A percentile compares a stretch with the other conserved stretches of the same genome.
These are phyloP conservation scores for Cordyceps militaris DNA, from an alignment of 2,329 filamentous ascomycete species.

Conservation along the genomic window DNA sequence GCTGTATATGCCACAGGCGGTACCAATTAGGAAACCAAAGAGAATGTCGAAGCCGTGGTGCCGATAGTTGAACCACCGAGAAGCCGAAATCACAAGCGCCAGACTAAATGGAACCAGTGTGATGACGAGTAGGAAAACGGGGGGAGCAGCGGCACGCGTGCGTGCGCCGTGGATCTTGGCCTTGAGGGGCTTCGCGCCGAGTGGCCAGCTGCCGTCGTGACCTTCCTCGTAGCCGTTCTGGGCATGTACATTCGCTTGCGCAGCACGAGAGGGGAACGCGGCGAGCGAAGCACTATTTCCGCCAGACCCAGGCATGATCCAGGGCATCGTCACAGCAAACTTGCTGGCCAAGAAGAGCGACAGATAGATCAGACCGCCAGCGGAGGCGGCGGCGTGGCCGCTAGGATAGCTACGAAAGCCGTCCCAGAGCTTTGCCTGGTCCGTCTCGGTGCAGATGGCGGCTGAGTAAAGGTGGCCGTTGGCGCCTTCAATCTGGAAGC, in stretches of 20 bases:
- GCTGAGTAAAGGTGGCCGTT: conserved; percentile 66
- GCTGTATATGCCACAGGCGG: conserved; percentile 61
- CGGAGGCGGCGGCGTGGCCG: conserved; percentile 57
- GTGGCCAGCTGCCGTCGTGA: conserved; percentile 19
- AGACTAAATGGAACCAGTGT: conserved; percentile 64
- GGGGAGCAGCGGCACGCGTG: conserved; percentile 72
- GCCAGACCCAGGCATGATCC: conserved; percentile 46
- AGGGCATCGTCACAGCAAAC: conserved; percentile 67
- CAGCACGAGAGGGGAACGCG: conserved; percentile 64
- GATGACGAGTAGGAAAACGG: conserved; percentile 66
- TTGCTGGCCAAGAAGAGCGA: conserved; percentile 82
- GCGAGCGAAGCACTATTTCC: conserved; percentile 45
- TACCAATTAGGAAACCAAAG: conserved; percentile 74
- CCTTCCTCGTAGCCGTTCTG: conserved; percentile 30
- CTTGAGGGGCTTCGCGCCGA: conserved; percentile 25
- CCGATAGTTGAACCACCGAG: conserved; percentile 80
- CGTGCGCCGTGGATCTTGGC: conserved; percentile 38
- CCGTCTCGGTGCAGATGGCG: conserved; percentile 64
- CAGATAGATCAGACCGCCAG: conserved; percentile 76
- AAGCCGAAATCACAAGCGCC: conserved; percentile 75
- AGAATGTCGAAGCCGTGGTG: conserved; percentile 93
- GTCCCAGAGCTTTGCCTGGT: conserved; percentile 58
- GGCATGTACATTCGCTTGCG: conserved; percentile 31
- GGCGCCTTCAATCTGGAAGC: conserved; percentile 43
- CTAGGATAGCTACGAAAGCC: conserved; percentile 72